These are phyloP conservation scores for Tuctoria greenei DNA, from an alignment of 176 grass and related monocot genomes.

Conservation along the genomic window DNA sequence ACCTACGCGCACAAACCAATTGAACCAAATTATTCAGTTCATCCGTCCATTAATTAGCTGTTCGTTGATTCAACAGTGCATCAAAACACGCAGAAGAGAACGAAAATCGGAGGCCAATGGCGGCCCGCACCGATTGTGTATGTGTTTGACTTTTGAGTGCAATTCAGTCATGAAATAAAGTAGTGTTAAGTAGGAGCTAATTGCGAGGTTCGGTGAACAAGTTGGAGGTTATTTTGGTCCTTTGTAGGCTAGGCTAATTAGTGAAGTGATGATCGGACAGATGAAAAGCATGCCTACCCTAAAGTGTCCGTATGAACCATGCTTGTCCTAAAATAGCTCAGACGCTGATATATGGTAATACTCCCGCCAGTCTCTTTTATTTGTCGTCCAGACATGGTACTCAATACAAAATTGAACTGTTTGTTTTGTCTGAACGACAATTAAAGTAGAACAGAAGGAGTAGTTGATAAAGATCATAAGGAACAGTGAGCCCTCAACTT, in stretches of 20 bases:
- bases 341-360: background rate
- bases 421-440: too few relatives aligned
- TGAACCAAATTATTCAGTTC: slow-evolving; percentile 9
- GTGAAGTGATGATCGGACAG: slow-evolving; percentile 21
- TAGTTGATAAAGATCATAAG: background rate
- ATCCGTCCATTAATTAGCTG: background rate
- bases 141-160: slow-evolving; percentile 62
- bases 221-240: slow-evolving; percentile 20
- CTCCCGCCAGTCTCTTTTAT: too few relatives aligned
- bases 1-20: slow-evolving; percentile 52
- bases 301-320: slow-evolving; percentile 48
- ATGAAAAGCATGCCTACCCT: slow-evolving; percentile 47
- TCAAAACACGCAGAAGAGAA: slow-evolving; percentile 35
- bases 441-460: too few relatives aligned
- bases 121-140: slow-evolving; percentile 38
- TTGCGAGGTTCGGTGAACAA: slow-evolving; percentile 58
- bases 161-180: slow-evolving; percentile 32
- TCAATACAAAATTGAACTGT: too few relatives aligned
- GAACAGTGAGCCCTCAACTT: background rate
- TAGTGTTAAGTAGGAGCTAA: slow-evolving; percentile 33
- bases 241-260: slow-evolving; percentile 48
- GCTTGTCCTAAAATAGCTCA: slow-evolving; percentile 40
- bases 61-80: slow-evolving; percentile 21
- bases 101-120: slow-evolving; percentile 37
- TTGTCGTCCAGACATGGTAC: too few relatives aligned